A percentile compares a stretch with the other conserved stretches of the same genome.
phyloP scores from a whole-genome alignment of 2,329 filamentous ascomycete genomes.

The Coniochaeta sp. region DNA sequence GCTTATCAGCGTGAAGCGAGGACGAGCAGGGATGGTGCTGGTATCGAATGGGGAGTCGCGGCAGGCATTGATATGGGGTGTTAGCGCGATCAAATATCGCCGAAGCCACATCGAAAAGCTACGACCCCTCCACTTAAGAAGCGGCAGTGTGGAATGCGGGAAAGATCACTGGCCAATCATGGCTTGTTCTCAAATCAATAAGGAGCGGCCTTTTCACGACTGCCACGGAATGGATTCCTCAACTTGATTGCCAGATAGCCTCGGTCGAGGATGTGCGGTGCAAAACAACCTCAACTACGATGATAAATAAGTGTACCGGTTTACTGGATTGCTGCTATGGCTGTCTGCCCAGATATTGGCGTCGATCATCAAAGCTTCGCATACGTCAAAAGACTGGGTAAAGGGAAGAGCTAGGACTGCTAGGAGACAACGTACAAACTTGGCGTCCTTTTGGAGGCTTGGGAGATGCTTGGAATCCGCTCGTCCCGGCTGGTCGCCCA shows the following conservation, averaged over 20 bases:
- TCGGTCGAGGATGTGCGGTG: background rate
- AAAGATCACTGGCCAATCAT: background rate
- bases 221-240: background rate
- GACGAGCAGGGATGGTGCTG: background rate
- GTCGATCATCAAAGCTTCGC: background rate
- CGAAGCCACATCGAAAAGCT: background rate
- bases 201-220: no score
- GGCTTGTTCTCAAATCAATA: background rate
- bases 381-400: background rate
- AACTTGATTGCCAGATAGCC: background rate
- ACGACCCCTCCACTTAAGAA: background rate
- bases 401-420: background rate
- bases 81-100: background rate
- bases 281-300: no score
- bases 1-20: background rate
- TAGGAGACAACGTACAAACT: no score
- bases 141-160: background rate
- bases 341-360: no score
- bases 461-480: background rate
- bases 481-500: background rate
- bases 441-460: conserved; percentile 1
- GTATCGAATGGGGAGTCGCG: background rate
- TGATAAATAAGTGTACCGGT: background rate
- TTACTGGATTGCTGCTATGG: background rate
- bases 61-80: background rate